Base-by-base conservation (phyloP, 2,329 filamentous ascomycete species). In the Aspergillus pseudoterreus region DNA sequence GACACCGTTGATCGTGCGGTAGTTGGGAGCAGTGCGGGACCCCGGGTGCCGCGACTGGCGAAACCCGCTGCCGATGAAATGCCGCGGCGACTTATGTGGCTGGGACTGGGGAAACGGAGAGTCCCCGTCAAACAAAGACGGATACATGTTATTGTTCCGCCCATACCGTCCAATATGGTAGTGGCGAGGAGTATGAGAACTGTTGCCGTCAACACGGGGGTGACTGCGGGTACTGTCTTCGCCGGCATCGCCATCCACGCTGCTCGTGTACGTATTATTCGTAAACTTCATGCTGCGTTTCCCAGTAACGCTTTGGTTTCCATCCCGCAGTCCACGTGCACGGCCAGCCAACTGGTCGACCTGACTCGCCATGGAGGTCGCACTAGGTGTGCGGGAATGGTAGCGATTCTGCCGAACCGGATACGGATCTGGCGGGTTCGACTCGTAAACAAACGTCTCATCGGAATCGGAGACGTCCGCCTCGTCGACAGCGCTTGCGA, bases 371-470 rank as follows among this genome's bases (percentile, higher is more conserved):
- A 83, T 78, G 11, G 92, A 97, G 4, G 92, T 95, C 41, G 91
- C 88, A 71, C 92, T 97, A 6, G 94, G 94, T 1, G 94, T 99
- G 56, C 94, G 84, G 17, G 92, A 97, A 72, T 97, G 92, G 70
- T 92, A 90, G 55, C 91, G 83, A 57, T 84, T 82, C 47, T 90
- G 88, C 47, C 81, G 76, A 38, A 65, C 58, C 27, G 80, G 72
- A 51, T 69, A 77, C 21, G 78, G 75, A 59, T 85, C 83, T 12
- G 81, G 80, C 9, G 92, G 94, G 65, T 99, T 99, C 22, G 94
- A 97, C 71, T 99, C 94, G 73, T 99, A 99, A 14, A 99, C 94
- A 71, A 97, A 99, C 0, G 94, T 97, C 72, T 97, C 94, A 64
- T 96, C 94, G 1, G 92, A 97, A 69, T 99, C 94, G 6, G 92